Conservation (phyloP, 139 green algal species). For the Desmodesmus armatus region DNA sequence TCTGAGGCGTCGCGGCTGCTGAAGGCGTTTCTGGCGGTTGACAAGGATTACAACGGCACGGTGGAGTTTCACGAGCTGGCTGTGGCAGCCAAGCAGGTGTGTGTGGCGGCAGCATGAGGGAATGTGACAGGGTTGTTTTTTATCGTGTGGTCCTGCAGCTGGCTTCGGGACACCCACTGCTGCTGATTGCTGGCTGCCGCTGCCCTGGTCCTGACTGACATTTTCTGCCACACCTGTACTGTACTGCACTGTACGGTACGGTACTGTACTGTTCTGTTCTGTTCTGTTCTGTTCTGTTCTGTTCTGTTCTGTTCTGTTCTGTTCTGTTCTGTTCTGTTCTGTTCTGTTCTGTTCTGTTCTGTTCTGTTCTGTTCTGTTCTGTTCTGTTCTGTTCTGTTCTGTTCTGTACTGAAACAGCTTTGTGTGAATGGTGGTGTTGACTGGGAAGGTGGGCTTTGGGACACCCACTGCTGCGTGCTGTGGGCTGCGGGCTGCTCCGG, state of each 20-base stretch:
- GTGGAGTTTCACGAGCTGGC: slow-evolving; percentile 63
- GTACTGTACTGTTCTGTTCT: neutral
- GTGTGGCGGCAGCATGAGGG: neutral
- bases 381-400: too few species aligned
- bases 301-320: too few species aligned
- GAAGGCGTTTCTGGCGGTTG: slow-evolving; percentile 51
- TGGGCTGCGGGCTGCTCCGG: too few species aligned
- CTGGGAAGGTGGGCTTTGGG: too few species aligned
- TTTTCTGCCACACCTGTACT: neutral
- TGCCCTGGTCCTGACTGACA: slow-evolving; percentile 54
- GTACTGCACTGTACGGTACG: neutral
- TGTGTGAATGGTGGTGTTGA: too few species aligned
- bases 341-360: too few species aligned
- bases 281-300: neutral
- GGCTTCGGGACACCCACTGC: neutral
- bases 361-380: too few species aligned
- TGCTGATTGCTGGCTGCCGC: neutral
- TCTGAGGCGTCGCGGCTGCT: slow-evolving; percentile 55
- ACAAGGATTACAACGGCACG: slow-evolving; percentile 60
- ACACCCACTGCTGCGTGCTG: too few species aligned
- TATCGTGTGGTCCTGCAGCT: too few species aligned
- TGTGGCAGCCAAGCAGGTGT: slow-evolving; percentile 51
- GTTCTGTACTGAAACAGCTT: too few species aligned
- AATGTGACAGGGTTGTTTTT: neutral
- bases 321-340: too few species aligned